Conservation (phyloP, 768 basidiomycete species). For the Suillus subluteus region DNA sequence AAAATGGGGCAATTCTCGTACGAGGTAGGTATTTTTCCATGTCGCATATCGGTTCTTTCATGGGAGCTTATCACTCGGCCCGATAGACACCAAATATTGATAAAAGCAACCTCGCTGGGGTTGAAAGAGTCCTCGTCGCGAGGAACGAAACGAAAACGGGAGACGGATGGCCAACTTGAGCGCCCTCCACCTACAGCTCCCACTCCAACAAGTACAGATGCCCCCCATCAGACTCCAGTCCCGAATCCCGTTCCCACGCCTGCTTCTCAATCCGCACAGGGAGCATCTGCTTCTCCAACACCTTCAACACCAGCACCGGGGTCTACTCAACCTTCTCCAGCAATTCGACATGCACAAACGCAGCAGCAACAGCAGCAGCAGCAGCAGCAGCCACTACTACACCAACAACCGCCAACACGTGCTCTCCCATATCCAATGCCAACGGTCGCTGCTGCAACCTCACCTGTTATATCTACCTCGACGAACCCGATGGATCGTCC, state of each 20-base stretch:
- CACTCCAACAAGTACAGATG: conserved; percentile 22
- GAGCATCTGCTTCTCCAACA: conserved; percentile 36
- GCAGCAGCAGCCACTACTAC: conserved; percentile 15
- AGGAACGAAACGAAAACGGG: conserved; percentile 63
- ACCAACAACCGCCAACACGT: conserved; percentile 28
- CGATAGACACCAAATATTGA: conserved; percentile 76
- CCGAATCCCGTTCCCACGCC: conserved; percentile 36
- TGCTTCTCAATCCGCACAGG: conserved; percentile 28
- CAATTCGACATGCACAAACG: conserved; percentile 34
- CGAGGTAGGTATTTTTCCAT: conserved; percentile 52
- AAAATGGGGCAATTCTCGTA: conserved; percentile 74
- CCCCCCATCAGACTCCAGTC: conserved; percentile 29
- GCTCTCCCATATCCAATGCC: conserved; percentile 73
- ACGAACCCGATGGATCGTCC: conserved; percentile 42
- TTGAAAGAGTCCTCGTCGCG: conserved; percentile 75
- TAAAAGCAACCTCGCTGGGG: conserved; percentile 79
- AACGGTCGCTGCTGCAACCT: conserved; percentile 64
- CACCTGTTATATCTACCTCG: conserved; percentile 51
- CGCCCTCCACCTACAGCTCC: conserved; percentile 26
- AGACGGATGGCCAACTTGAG: conserved; percentile 40
- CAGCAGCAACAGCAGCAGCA: conserved; percentile 13
- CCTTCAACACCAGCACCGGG: conserved; percentile 35
- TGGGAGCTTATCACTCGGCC: background rate
- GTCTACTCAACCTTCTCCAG: conserved; percentile 40
- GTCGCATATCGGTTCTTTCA: background rate